phyloP scores from a whole-genome alignment of 2,329 filamentous ascomycete genomes.

The Ophiostoma tasmaniense region DNA sequence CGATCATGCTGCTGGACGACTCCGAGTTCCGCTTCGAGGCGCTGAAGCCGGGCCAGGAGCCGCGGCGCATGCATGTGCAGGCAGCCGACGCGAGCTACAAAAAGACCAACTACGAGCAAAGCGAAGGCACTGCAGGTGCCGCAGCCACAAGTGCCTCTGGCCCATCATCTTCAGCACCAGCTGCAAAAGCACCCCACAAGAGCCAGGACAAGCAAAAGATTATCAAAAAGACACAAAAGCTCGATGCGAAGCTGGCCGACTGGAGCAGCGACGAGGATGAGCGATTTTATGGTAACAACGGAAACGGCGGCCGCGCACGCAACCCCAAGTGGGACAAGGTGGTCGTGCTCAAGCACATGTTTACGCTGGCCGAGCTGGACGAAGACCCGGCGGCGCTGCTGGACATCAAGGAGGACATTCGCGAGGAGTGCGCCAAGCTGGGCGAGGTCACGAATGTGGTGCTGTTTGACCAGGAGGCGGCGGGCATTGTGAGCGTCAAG shows the following conservation, averaged over 20 bases:
- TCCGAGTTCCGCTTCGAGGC: slow-evolving; percentile 64
- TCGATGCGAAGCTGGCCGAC: slow-evolving; percentile 85
- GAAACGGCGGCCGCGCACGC: slow-evolving; percentile 25
- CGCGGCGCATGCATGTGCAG: slow-evolving; percentile 68
- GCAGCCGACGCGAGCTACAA: slow-evolving; percentile 88
- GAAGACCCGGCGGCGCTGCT: slow-evolving; percentile 75
- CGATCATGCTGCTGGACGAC: slow-evolving; percentile 72
- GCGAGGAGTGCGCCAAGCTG: slow-evolving; percentile 79
- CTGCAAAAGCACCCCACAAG: not conserved
- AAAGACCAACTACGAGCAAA: slow-evolving; percentile 59
- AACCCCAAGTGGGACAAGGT: slow-evolving; percentile 60
- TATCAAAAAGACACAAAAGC: slow-evolving; percentile 81
- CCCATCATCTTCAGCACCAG: not conserved
- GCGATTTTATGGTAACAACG: slow-evolving; percentile 17
- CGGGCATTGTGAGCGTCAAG: slow-evolving; percentile 77
- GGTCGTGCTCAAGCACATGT: slow-evolving; percentile 88
- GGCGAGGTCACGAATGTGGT: slow-evolving; percentile 86
- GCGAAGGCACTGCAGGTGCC: not conserved
- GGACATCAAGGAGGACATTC: slow-evolving; percentile 91
- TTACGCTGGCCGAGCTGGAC: slow-evolving; percentile 74
- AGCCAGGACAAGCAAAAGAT: slow-evolving; percentile 74
- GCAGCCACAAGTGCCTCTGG: not conserved
- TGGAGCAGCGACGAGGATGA: slow-evolving; percentile 85
- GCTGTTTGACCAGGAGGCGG: slow-evolving; percentile 76
- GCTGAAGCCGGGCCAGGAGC: slow-evolving; percentile 30